Evolutionary conservation across 2,329 filamentous ascomycete species (phyloP).

Genomic region (Keithomyces neogunnii): DNA sequence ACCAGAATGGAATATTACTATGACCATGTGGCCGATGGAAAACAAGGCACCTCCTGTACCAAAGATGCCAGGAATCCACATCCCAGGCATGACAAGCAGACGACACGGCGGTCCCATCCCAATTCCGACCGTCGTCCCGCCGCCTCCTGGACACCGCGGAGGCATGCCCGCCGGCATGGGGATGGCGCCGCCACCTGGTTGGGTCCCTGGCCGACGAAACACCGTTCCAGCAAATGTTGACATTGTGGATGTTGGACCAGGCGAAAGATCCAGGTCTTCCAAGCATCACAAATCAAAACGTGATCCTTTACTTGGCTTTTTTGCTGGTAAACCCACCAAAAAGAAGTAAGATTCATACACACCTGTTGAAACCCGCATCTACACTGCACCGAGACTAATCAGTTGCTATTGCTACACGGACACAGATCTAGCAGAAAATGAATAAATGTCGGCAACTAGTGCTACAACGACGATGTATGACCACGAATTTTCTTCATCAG

Average conservation of each 20-base stretch:
- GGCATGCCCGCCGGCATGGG: constrained; percentile 4
- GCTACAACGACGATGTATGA: constrained; percentile 7
- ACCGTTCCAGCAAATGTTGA: constrained; percentile 5
- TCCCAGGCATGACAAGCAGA: constrained; percentile 1
- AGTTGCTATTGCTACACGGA: background rate
- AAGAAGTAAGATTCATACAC: constrained; percentile 12
- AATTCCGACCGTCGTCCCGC: constrained; percentile 4
- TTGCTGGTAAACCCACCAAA: constrained; percentile 13
- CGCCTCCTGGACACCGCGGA: background rate
- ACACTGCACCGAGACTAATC: background rate
- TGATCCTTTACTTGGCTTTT: constrained; percentile 11
- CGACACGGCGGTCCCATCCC: constrained; percentile 4
- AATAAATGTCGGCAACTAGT: background rate
- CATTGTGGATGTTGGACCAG: constrained; percentile 11
- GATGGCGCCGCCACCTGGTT: constrained; percentile 10
- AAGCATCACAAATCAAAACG: constrained; percentile 11
- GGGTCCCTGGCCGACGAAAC: constrained; percentile 5
- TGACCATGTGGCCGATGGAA: constrained; percentile 53
- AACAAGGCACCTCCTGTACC: constrained; percentile 17
- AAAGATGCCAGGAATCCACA: constrained; percentile 3
- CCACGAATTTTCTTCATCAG: constrained; percentile 5
- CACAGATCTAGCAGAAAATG: constrained; percentile 12
- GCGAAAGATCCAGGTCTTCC: constrained; percentile 6
- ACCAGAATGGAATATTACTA: constrained; percentile 52
- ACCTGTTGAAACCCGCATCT: background rate